Conservation (phyloP, 1,284 basidiomycete genomes). For the Ganoderma meredithae region DNA sequence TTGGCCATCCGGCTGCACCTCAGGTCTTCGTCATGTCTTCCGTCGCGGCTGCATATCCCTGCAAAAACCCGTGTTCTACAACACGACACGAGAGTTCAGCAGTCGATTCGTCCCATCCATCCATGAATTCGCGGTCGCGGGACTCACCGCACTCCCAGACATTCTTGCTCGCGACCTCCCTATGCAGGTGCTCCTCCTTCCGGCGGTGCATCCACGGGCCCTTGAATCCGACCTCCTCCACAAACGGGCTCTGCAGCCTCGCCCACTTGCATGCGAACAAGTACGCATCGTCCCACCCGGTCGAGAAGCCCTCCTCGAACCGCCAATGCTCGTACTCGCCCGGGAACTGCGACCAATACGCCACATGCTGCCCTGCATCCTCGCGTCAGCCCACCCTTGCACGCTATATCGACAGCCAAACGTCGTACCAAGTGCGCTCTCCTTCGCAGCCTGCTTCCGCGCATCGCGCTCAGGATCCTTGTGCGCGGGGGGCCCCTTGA, state of each 20-base stretch:
- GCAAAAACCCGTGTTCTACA: constrained; percentile 15
- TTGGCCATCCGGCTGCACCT: not conserved
- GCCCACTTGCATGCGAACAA: constrained; percentile 52
- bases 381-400: constrained; percentile 2
- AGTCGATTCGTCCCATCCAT: not conserved
- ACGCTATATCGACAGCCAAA: not conserved
- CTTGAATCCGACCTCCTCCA: constrained; percentile 68
- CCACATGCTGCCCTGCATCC: constrained; percentile 51
- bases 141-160: constrained; percentile 70
- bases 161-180: constrained; percentile 50
- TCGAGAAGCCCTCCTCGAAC: constrained; percentile 69
- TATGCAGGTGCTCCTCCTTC: constrained; percentile 51
- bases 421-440: constrained; percentile 51
- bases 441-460: constrained; percentile 46
- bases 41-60: constrained; percentile 8
- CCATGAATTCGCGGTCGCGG: too few species aligned
- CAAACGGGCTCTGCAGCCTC: constrained; percentile 33
- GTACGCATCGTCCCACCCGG: constrained; percentile 79
- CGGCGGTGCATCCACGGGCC: constrained; percentile 64
- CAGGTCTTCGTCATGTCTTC: constrained; percentile 3
- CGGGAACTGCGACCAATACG: constrained; percentile 64
- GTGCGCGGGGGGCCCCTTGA: constrained; percentile 12
- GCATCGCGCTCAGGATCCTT: constrained; percentile 35
- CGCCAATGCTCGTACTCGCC: constrained; percentile 70
- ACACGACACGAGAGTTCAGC: not conserved